Conservation (phyloP, 2,329 filamentous ascomycete genomes). For the Aureobasidium sp. region DNA sequence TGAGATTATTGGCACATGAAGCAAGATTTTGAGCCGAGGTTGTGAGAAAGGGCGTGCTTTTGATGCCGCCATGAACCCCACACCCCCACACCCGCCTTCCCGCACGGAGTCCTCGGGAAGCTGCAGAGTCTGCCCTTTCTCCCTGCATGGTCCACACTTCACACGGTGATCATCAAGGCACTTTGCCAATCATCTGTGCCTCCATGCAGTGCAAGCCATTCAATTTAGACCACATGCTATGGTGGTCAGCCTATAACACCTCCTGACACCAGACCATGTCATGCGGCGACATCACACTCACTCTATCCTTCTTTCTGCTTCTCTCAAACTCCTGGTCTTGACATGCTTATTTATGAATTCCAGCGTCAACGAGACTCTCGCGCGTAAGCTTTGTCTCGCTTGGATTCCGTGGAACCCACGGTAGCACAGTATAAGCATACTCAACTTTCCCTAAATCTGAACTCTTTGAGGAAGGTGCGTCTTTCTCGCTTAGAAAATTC, state of each 20-base stretch:
- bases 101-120: background rate
- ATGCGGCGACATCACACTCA: background rate
- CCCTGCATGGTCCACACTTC: background rate
- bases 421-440: background rate
- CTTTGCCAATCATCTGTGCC: background rate
- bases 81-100: slow-evolving; percentile 6
- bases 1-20: background rate
- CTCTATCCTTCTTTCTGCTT: background rate
- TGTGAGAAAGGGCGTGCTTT: background rate
- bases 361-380: background rate
- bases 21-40: slow-evolving; percentile 1
- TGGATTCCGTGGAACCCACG: background rate
- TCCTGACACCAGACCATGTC: background rate
- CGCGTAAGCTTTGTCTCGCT: background rate
- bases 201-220: background rate
- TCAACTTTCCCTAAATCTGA: background rate
- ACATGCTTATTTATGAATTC: background rate
- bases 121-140: background rate
- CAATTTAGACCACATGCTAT: slow-evolving; percentile 7
- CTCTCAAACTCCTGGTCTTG: background rate
- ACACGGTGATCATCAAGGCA: background rate
- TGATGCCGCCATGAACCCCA: background rate
- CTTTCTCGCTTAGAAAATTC: background rate
- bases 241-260: background rate
- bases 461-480: slow-evolving; percentile 6